These are phyloP conservation scores for Chaetomiaceae sp. DNA, from an alignment of 2,329 filamentous ascomycete genomes.

Conservation along the genomic window DNA sequence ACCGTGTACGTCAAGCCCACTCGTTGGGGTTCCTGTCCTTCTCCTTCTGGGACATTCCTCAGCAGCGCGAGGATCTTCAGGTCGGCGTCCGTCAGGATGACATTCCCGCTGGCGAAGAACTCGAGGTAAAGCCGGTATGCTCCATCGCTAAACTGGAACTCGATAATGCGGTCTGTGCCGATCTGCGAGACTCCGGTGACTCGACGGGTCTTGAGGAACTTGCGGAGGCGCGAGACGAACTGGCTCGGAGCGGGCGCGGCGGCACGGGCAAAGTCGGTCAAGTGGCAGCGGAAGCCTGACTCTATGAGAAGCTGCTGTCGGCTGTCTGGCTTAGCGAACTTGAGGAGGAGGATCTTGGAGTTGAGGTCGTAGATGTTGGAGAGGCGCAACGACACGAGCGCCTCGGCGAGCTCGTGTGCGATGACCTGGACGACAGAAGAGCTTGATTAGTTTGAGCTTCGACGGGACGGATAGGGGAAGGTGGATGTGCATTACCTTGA, in stretches of 20 bases:
- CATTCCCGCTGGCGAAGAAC: constrained; percentile 94
- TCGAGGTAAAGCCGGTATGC: constrained; percentile 83
- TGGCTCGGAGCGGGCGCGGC: constrained; percentile 78
- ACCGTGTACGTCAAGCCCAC: constrained; percentile 75
- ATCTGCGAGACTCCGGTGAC: constrained; percentile 79
- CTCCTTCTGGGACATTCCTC: constrained; percentile 73
- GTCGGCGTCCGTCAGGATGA: constrained; percentile 83
- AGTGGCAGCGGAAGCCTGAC: constrained; percentile 90
- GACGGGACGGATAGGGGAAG: not conserved
- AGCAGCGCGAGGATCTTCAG: constrained; percentile 77
- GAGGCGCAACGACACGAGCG: constrained; percentile 72
- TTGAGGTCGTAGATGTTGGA: constrained; percentile 96
- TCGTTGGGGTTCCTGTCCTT: constrained; percentile 77
- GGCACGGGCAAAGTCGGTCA: constrained; percentile 84
- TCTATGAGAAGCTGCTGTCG: constrained; percentile 91
- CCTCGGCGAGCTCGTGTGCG: constrained; percentile 80
- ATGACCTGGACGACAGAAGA: constrained; percentile 61
- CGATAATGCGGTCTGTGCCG: constrained; percentile 88
- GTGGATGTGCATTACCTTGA: too few species aligned
- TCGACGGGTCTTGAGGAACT: constrained; percentile 80
- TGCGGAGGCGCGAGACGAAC: constrained; percentile 82
- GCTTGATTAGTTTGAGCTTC: not conserved
- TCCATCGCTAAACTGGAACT: constrained; percentile 90
- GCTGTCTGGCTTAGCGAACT: constrained; percentile 84
- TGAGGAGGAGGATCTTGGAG: constrained; percentile 90